phyloP scores from a whole-genome alignment of 768 basidiomycete species.

The Tylopilus balloui region DNA sequence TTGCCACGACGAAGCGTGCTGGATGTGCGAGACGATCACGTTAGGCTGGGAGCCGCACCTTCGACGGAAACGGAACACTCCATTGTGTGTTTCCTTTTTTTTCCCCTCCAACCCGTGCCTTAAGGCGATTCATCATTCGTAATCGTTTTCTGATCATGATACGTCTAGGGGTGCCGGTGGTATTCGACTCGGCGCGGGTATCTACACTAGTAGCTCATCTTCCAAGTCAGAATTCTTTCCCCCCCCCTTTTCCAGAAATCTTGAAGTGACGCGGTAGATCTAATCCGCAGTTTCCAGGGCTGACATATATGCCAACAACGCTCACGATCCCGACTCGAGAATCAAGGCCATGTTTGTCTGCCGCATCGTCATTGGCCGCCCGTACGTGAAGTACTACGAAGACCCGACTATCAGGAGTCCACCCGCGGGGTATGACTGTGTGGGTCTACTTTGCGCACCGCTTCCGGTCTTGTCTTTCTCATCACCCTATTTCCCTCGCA shows the following conservation, averaged over 20 bases:
- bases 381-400: slow-evolving; percentile 5
- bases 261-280: not conserved
- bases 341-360: slow-evolving; percentile 22
- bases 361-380: slow-evolving; percentile 19
- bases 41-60: slow-evolving; percentile 21
- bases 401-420: slow-evolving; percentile 11
- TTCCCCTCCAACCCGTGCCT: too few relatives aligned
- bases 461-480: not conserved
- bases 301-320: slow-evolving; percentile 13
- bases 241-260: not conserved
- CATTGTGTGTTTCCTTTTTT: slow-evolving; percentile 12
- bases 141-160: slow-evolving; percentile 9
- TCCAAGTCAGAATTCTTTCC: slow-evolving; percentile 18
- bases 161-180: slow-evolving; percentile 10
- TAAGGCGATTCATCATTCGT: too few relatives aligned
- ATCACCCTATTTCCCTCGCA: not conserved
- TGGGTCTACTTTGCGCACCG: slow-evolving; percentile 3
- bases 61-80: slow-evolving; percentile 12
- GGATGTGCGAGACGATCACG: slow-evolving; percentile 20
- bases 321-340: slow-evolving; percentile 4
- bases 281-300: slow-evolving; percentile 15
- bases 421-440: slow-evolving; percentile 20
- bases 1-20: slow-evolving; percentile 13
- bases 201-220: slow-evolving; percentile 21
- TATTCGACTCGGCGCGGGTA: slow-evolving; percentile 24